Conservation (phyloP, 148 eudicot species). For the Nyssa sinensis region DNA sequence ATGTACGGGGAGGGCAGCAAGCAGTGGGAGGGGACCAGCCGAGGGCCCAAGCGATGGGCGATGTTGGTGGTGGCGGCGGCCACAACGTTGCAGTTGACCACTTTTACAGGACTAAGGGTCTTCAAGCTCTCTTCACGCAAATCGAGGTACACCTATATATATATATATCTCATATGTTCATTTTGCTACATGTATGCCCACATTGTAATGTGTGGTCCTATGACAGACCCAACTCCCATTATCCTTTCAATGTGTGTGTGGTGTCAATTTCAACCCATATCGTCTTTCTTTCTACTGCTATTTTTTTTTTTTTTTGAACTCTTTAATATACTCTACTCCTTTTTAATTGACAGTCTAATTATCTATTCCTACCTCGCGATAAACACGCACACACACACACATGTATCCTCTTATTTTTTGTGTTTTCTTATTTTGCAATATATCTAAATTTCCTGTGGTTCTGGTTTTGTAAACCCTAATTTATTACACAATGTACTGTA, state of each 20-base stretch:
- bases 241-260: neutral
- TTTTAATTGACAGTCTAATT: too few species aligned
- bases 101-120: slow-evolving; percentile 9
- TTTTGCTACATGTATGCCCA: neutral
- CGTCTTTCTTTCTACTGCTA: neutral
- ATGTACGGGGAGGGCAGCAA: slow-evolving; percentile 19
- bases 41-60: neutral
- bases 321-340: too few species aligned
- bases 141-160: slow-evolving; percentile 22
- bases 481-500: neutral
- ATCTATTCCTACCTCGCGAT: too few species aligned
- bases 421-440: too few species aligned
- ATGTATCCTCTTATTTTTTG: too few species aligned
- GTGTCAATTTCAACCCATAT: neutral
- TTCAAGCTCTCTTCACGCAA: slow-evolving; percentile 12
- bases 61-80: slow-evolving; percentile 7
- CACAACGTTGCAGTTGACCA: slow-evolving; percentile 20
- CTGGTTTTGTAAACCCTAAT: neutral
- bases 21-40: slow-evolving; percentile 14
- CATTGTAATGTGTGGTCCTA: neutral
- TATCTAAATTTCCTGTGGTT: too few species aligned
- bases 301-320: too few species aligned
- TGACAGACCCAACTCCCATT: neutral
- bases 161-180: too few species aligned
- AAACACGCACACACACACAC: too few species aligned